Base-by-base conservation (phyloP, 164 flowering plant genomes). In the Protea cynaroides region DNA sequence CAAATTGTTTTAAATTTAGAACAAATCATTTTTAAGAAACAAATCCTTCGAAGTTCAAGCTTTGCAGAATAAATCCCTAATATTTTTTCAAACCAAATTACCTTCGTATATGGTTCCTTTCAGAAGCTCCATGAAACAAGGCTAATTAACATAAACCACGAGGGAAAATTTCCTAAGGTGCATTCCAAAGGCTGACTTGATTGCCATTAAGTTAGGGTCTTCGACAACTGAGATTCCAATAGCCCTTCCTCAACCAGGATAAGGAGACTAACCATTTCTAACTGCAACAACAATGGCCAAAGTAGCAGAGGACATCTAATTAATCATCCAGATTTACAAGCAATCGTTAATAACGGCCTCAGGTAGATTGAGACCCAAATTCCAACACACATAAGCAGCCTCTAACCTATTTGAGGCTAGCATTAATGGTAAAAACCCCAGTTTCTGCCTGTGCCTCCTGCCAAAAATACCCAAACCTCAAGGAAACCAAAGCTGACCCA, bases 231-330 rank as follows among this genome's bases (percentile, higher is more conserved):
- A 34, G 47, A 63, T 22, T 52, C n/a, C 47, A 21, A 36, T 13
- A 21, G 58, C 52, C 57, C 52, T 52, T 29, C 58, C 52, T 58
- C 58, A 40, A n/a, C n/a, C n/a, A 63, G 25, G 58, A 63, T 63
- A 58, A 46, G 22, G 58, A 53, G 37, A 63, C 58, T 37, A 63
- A 12, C 46, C 46, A 40, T 40, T 40, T 40, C 13, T 40, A 40
- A 40, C 46, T 40, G 46, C 46, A 40, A n/a, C 46, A 40, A 8
- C 46, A 40, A 1, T 56, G 25, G 53, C 37, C 17, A 22, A 18
- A 53, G 37, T 18, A 10, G 25, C 22, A 17, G 53, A 52, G 8
- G 6, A 53, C 12, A 18, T 36, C 38, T 34, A 7, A 51, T 8
- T 43, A 25, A 62, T 11, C 8, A 17, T n/a, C 46, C 46, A 1